A percentile compares a stretch with the other conserved stretches of the same genome.
phyloP scores from a whole-genome alignment of 352 stramenopile species.

The Globisporangium radiosum region DNA sequence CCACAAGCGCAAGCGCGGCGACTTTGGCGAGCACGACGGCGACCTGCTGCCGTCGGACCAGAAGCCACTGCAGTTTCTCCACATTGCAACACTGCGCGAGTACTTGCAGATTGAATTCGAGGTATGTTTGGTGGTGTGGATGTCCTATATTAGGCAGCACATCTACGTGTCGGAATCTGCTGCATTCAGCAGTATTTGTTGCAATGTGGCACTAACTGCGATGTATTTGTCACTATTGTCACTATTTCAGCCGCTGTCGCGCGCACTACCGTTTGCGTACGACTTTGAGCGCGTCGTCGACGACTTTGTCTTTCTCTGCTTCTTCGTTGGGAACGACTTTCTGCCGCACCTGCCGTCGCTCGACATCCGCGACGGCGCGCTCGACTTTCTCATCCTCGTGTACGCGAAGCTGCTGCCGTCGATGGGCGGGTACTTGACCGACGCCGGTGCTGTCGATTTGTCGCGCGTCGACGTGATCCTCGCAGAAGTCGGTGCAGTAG shows the following conservation, averaged over 20 bases:
- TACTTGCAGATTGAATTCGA: conserved; percentile 94
- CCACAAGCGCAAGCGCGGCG: conserved; percentile 67
- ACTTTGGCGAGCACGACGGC: conserved; percentile 79
- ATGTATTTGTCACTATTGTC: not conserved
- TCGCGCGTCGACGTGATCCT: conserved; percentile 95
- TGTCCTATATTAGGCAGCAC: too few species aligned
- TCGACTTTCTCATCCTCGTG: conserved; percentile 97
- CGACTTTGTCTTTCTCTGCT: conserved; percentile 99
- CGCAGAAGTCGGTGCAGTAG: conserved; percentile 92
- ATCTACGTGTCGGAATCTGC: too few species aligned
- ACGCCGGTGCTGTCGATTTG: conserved; percentile 93
- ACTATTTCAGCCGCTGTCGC: conserved; percentile 34
- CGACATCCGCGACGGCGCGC: conserved; percentile 97
- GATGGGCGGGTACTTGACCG: conserved; percentile 94
- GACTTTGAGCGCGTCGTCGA: conserved; percentile 98
- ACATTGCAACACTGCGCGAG: conserved; percentile 91
- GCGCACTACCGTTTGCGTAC: conserved; percentile 89
- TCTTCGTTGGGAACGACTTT: conserved; percentile 99
- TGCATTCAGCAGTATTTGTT: too few species aligned
- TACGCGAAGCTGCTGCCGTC: conserved; percentile 88
- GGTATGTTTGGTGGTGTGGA: conserved; percentile 8
- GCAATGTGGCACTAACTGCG: too few species aligned
- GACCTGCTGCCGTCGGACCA: conserved; percentile 76
- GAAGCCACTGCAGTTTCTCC: conserved; percentile 92
- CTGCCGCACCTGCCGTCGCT: conserved; percentile 96